phyloP scores from a whole-genome alignment of 2,329 filamentous ascomycete species.

The Colletotrichum gigasporum region DNA sequence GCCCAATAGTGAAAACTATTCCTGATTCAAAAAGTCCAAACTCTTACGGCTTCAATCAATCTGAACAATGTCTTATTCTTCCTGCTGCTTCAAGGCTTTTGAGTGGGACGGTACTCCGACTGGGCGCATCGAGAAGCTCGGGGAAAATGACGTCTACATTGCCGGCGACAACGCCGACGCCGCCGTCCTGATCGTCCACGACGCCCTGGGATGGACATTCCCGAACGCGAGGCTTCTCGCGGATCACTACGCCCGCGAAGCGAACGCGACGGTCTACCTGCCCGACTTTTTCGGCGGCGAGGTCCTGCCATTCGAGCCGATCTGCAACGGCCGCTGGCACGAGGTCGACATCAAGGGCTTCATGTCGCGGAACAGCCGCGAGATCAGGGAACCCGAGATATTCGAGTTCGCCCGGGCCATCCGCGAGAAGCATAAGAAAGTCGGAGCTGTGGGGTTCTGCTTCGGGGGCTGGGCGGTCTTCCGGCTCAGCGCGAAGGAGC shows the following conservation, averaged over 20 bases:
- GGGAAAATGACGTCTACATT: conserved; percentile 45
- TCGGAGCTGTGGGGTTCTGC: conserved; percentile 59
- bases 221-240: conserved; percentile 54
- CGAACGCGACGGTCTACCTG: conserved; percentile 56
- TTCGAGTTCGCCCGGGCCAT: conserved; percentile 47
- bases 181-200: conserved; percentile 48
- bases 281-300: conserved; percentile 48
- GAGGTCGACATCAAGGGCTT: conserved; percentile 51
- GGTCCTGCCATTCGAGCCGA: conserved; percentile 38
- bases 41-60: not conserved
- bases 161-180: conserved; percentile 43
- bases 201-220: conserved; percentile 55
- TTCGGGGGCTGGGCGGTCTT: conserved; percentile 62
- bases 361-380: conserved; percentile 45
- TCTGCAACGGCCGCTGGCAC: conserved; percentile 39
- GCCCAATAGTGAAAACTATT: too few relatives aligned
- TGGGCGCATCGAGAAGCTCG: conserved; percentile 44
- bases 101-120: conserved; percentile 50
- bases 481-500: conserved; percentile 51
- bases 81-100: conserved; percentile 48
- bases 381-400: conserved; percentile 51
- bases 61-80: not conserved
- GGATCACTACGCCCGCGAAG: conserved; percentile 55
- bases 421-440: conserved; percentile 41
- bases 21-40: too few relatives aligned